Percentiles rank a stretch among this genome's conserved stretches.
Evolutionary conservation across 805 yeast species (phyloP).

Genomic region (Yarrowia keelungensis): DNA sequence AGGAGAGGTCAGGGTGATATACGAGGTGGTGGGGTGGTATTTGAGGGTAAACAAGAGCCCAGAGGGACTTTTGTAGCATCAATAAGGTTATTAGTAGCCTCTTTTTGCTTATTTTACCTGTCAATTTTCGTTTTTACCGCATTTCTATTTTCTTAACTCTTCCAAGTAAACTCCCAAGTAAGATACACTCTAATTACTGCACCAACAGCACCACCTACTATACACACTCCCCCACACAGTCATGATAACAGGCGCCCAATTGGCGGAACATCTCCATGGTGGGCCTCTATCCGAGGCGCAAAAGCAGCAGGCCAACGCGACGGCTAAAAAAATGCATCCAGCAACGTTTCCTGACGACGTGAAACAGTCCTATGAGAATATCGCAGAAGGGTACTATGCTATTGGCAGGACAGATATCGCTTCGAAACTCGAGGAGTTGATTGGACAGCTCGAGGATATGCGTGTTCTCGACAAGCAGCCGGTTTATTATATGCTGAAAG

Average conservation of each 20-base stretch:
- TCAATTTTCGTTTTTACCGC: not conserved
- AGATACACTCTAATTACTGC: not conserved
- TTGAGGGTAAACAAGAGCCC: too few relatives aligned
- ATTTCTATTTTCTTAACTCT: not conserved
- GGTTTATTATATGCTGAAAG: constrained; percentile 29
- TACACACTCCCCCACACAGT: too few relatives aligned
- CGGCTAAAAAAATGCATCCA: constrained; percentile 21
- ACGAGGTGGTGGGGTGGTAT: too few relatives aligned
- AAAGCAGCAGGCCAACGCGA: constrained; percentile 1
- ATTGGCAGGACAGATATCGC: constrained; percentile 20
- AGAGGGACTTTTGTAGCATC: too few relatives aligned
- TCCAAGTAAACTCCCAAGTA: not conserved
- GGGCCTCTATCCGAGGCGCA: not conserved
- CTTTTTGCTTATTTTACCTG: not conserved
- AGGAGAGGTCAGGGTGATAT: too few relatives aligned
- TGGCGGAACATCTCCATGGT: constrained; percentile 6
- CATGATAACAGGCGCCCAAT: constrained; percentile 7
- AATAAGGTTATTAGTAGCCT: not conserved
- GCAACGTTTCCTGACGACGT: constrained; percentile 33
- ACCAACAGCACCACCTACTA: too few relatives aligned
- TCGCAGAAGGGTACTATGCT: constrained; percentile 22
- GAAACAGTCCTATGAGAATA: not conserved
- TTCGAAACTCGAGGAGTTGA: not conserved
- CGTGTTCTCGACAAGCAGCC: constrained; percentile 15
- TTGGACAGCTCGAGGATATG: constrained; percentile 13